Percentiles rank a stretch among this genome's conserved stretches.
phyloP scores from a whole-genome alignment of 2,329 filamentous ascomycete species.

The Monosporascus sp. region DNA sequence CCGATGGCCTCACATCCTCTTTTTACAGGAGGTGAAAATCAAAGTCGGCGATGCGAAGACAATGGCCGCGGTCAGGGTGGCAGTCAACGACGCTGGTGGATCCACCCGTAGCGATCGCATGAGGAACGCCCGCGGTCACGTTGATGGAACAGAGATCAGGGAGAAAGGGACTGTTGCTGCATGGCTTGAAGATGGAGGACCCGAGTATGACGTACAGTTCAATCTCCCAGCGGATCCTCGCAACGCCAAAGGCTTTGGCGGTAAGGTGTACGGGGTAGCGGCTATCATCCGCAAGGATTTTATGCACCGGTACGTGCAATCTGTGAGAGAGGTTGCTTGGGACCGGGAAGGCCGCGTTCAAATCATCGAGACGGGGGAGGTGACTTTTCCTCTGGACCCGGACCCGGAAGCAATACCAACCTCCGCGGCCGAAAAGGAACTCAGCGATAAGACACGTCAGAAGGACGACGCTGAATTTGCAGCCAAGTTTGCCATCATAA shows the following conservation, averaged over 20 bases:
- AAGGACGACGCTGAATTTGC: neutral
- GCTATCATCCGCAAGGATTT: slow-evolving; percentile 43
- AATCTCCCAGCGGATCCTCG: slow-evolving; percentile 41
- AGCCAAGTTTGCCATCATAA: slow-evolving; percentile 39
- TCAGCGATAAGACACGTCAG: neutral
- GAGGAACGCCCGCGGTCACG: neutral
- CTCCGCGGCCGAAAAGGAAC: neutral
- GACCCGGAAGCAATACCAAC: neutral
- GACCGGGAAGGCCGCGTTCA: slow-evolving; percentile 46
- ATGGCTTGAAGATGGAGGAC: slow-evolving; percentile 18
- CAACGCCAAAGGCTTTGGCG: slow-evolving; percentile 44
- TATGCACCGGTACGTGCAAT: slow-evolving; percentile 17
- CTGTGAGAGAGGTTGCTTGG: slow-evolving; percentile 39
- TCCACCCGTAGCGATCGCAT: neutral
- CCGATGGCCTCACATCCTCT: slow-evolving; percentile 6
- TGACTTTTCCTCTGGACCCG: neutral
- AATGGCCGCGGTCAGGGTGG: slow-evolving; percentile 2
- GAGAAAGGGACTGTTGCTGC: neutral
- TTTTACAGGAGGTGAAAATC: slow-evolving; percentile 11
- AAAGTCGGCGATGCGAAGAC: slow-evolving; percentile 3
- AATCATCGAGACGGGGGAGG: slow-evolving; percentile 34
- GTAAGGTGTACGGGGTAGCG: slow-evolving; percentile 48
- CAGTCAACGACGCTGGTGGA: neutral
- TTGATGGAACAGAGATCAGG: neutral
- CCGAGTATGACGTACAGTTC: slow-evolving; percentile 38